Evolutionary conservation across 2,329 filamentous ascomycete species (phyloP).

Genomic region (Cryphonectria carpinicola): DNA sequence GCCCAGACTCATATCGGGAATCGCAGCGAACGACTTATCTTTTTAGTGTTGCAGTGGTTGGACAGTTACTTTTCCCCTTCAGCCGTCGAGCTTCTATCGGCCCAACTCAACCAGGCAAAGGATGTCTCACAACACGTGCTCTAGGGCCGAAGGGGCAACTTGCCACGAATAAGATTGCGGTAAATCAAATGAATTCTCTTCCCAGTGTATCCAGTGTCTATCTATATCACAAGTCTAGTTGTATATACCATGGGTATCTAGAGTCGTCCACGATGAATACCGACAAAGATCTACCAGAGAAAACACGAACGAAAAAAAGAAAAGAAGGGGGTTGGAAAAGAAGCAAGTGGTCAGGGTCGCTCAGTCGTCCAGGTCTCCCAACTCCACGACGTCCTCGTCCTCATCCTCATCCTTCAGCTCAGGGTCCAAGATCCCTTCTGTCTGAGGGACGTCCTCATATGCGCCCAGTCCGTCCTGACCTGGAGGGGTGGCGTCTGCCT

Average conservation of each 20-base stretch:
- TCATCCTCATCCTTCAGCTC: conserved; percentile 26
- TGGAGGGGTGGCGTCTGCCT: conserved; percentile 13
- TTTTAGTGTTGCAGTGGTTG: background rate
- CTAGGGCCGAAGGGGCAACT: background rate
- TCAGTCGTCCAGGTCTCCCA: conserved; percentile 28
- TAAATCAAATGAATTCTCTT: background rate
- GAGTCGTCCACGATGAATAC: background rate
- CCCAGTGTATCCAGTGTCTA: background rate
- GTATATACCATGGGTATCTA: background rate
- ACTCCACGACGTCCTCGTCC: conserved; percentile 34
- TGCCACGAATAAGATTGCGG: too few species aligned
- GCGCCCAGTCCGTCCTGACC: conserved; percentile 33
- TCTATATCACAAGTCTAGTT: background rate
- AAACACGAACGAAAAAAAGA: background rate
- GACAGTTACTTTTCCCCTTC: background rate
- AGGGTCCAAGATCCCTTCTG: conserved; percentile 22
- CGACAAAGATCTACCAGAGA: background rate
- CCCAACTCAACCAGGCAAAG: background rate
- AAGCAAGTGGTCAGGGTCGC: background rate
- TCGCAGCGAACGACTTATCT: background rate
- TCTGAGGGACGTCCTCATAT: conserved; percentile 38
- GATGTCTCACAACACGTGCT: background rate
- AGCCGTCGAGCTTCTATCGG: background rate
- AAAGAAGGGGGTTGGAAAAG: too few species aligned
- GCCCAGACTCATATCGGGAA: background rate